These are phyloP conservation scores for Mortierella sp. DNA, from an alignment of 371 early-diverging fungal species.

Conservation along the genomic window DNA sequence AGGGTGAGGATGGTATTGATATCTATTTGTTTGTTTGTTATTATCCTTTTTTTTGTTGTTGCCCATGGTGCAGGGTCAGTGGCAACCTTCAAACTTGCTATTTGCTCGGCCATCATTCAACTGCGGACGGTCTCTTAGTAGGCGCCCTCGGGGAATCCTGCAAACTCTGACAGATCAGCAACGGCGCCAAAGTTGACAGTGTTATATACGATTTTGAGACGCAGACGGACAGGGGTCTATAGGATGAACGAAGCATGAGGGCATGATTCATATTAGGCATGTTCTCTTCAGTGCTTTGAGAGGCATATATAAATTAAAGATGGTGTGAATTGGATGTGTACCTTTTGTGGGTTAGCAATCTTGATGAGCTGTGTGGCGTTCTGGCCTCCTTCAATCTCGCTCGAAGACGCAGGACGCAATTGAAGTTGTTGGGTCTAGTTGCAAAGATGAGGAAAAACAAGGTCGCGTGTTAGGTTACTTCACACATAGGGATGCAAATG, in stretches of 20 bases:
- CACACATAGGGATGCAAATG: background rate
- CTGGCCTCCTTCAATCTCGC: slow-evolving; percentile 68
- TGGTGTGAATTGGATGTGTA: slow-evolving; percentile 23
- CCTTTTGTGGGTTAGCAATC: slow-evolving; percentile 90
- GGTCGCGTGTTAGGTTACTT: background rate
- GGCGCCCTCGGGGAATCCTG: slow-evolving; percentile 76
- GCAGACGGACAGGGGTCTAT: slow-evolving; percentile 79
- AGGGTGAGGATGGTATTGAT: background rate
- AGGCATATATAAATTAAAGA: too few relatives aligned
- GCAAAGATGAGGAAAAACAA: background rate
- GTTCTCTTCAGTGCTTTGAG: too few relatives aligned
- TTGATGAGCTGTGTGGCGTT: slow-evolving; percentile 84
- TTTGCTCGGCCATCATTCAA: background rate
- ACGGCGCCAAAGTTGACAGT: slow-evolving; percentile 67
- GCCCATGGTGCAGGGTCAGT: background rate
- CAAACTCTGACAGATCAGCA: slow-evolving; percentile 85
- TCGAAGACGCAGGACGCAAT: slow-evolving; percentile 84
- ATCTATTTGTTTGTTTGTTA: slow-evolving; percentile 6
- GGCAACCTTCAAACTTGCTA: background rate
- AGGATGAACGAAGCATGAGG: slow-evolving; percentile 13
- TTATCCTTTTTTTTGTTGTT: slow-evolving; percentile 11
- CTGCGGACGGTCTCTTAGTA: slow-evolving; percentile 33
- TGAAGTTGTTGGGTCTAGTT: slow-evolving; percentile 82
- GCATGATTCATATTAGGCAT: background rate
- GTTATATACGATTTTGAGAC: slow-evolving; percentile 80